phyloP scores from a whole-genome alignment of 2,329 filamentous ascomycete species.

The Paramyrothecium roridum region DNA sequence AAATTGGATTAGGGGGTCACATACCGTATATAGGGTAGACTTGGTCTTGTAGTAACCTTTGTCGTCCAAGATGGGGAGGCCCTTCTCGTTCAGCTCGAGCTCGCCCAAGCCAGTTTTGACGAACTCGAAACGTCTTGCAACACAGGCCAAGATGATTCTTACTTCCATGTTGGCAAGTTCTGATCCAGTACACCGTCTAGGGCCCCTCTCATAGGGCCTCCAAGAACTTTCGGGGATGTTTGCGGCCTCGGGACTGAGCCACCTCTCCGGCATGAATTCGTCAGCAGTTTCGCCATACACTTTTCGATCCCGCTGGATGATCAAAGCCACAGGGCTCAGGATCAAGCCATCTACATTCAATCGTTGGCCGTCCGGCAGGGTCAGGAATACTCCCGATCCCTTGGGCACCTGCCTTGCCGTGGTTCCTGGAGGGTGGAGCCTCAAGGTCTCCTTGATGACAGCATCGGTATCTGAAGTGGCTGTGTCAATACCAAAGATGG shows the following conservation, averaged over 20 bases:
- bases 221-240: neutral
- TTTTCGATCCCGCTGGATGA: conserved; percentile 29
- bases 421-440: conserved; percentile 28
- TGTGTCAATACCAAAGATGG: too few species aligned
- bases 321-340: conserved; percentile 26
- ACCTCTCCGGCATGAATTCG: conserved; percentile 37
- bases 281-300: conserved; percentile 30
- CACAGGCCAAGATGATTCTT: neutral
- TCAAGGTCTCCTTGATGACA: conserved; percentile 34
- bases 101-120: neutral
- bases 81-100: neutral
- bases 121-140: neutral
- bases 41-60: neutral
- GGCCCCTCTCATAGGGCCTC: neutral
- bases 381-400: conserved; percentile 10
- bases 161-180: neutral
- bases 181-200: neutral
- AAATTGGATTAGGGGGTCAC: neutral
- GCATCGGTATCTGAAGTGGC: conserved; percentile 19
- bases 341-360: conserved; percentile 28
- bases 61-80: neutral
- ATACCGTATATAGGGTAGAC: neutral
- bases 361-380: conserved; percentile 2
- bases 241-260: conserved; percentile 13
- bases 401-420: conserved; percentile 17